Conservation (phyloP, 2,329 filamentous ascomycete genomes). For the Diaporthe sp. region DNA sequence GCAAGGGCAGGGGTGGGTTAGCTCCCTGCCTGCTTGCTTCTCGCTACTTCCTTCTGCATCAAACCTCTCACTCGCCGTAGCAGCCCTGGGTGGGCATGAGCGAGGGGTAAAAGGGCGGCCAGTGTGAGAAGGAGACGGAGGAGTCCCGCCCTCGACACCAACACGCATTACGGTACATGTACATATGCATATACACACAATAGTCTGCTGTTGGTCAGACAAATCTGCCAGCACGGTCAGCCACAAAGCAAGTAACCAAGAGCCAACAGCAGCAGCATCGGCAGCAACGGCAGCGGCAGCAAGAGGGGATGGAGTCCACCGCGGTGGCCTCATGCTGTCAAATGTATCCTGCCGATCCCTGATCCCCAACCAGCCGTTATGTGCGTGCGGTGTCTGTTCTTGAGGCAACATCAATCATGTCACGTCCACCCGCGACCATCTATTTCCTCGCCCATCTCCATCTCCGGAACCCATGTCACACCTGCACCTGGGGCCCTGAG, state of each 20-base stretch:
- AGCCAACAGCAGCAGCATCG: not conserved
- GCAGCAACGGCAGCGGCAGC: not conserved
- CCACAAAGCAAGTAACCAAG: not conserved
- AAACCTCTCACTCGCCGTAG: conserved; percentile 14
- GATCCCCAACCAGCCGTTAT: conserved; percentile 3
- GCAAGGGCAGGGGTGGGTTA: conserved; percentile 15
- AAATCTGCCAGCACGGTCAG: not conserved
- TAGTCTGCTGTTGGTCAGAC: not conserved
- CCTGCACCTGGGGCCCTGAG: not conserved
- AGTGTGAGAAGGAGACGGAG: not conserved
- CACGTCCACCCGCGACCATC: not conserved
- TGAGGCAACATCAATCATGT: not conserved
- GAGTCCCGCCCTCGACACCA: conserved; percentile 7
- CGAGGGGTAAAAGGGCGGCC: conserved; percentile 8
- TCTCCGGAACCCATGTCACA: not conserved
- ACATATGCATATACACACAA: not conserved
- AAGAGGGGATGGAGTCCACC: not conserved
- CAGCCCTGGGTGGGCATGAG: conserved; percentile 7
- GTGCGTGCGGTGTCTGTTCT: conserved; percentile 5
- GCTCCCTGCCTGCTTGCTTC: not conserved
- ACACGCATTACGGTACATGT: not conserved
- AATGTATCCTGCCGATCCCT: conserved; percentile 15
- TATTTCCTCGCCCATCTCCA: not conserved
- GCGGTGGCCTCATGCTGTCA: not conserved
- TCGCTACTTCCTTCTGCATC: conserved; percentile 20